Evolutionary conservation across 2,329 filamentous ascomycete species (phyloP), one percentile per base, ranked within the genome.

Genomic region (Ceratocystis diversiconidia): DNA sequence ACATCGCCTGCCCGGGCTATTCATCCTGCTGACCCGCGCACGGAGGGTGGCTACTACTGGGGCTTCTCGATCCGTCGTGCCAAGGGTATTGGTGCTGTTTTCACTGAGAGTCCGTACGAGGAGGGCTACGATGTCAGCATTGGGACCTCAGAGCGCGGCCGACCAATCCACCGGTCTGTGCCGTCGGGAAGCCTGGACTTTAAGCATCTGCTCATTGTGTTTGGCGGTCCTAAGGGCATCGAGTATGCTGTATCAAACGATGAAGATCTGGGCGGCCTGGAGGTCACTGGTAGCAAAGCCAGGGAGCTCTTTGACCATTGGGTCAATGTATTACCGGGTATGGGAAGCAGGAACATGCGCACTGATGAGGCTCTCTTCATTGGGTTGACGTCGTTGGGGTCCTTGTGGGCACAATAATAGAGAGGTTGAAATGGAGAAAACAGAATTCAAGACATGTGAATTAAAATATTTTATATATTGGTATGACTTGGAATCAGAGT

Each of bases 361-460:
- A 94, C 90, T 0, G 90, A 95, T 70, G 90, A 95, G 75, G 89
- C 90, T 1, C 76, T 95, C 19, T 89, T 88, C 76, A 83, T 94
- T 72, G 89, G 85, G 0, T 74, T 95, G 72, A 86, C 86, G 71
- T 83, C 84, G 1, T 72, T 94, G 72, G 82, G 85, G 71, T 79
- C 77, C 67, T 70, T 86, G 66, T 87, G 79, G 83, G 76, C 62
- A 44, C 44, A 60, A 46, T 67, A 67, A 48, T 62, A 62, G 61
- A 32, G 28, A 41, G 12, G 10, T 4, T 15, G 36, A 41, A 62
- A 41, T 22, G 8, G 22, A 28, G 41, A 65, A 25, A 62, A 32
- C 52, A 22, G 30, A 55, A 65, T 25, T 62, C 30, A 46, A 62
- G 4, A 25, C 41, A 19, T 22, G 57, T 59, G 63, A 64, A 61